Base-by-base conservation (phyloP, 169 alveolate species). In the Babesia gibsoni region DNA sequence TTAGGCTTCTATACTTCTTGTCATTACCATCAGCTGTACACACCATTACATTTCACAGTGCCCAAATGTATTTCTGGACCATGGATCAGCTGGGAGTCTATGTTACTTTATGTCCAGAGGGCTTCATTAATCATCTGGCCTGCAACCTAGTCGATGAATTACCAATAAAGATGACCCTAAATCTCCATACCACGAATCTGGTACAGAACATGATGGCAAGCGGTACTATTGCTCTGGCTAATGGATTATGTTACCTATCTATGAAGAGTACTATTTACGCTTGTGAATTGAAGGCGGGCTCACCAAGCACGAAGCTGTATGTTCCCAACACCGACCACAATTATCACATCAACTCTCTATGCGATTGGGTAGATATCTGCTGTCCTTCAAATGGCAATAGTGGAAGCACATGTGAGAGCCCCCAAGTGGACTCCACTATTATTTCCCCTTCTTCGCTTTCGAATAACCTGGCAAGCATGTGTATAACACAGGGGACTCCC, bases 21-120 rank as follows among this genome's bases (percentile, higher is more conserved):
- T 20, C 57, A n/a, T 36, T 77, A 6, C 86, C 86, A 10, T 35
- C 72, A 14, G 45, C 50, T 10, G 58, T 77, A 25, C 9, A 50
- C 25, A 27, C 36, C 48, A 37, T 77, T 48, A 63, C 68, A 18
- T 37, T 42, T 29, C 43, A 22, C 18, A 52, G 57, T 20, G 64
- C 57, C 23, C 86, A 77, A 48, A 45, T 77, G 35, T 68, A 50
- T 43, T 77, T 77, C 52, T 77, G 86, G 86, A 52, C 80, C 33
- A 39, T 36, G 25, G 80, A 66, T 5, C 81, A 35, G 6, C 45
- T 52, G 27, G 86, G 86, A 16, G 50, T 77, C 16, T 77, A 77
- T 46, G 80, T 48, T 18, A 77, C 82, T 14, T 23, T 67, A 12
- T 53, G 70, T 39, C 50, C 67, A 12, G 80, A 59, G 27, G 86